phyloP scores from a whole-genome alignment of 2,329 filamentous ascomycete genomes.

The Neonectria neomacrospora region DNA sequence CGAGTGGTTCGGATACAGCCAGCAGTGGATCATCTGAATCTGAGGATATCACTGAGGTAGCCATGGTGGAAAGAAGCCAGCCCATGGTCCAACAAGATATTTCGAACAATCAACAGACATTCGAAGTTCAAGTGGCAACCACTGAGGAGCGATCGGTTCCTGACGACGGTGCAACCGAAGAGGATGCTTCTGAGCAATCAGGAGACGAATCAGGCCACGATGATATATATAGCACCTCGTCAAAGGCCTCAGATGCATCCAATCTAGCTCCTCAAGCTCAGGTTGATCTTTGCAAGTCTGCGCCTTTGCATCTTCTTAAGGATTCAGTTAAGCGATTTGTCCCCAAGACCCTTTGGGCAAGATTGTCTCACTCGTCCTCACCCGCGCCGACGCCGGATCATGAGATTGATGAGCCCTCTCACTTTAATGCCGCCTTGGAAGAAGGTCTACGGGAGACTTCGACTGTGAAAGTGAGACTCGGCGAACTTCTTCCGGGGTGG shows the following conservation, averaged over 20 bases:
- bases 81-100: not conserved
- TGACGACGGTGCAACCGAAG: not conserved
- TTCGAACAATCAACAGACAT: not conserved
- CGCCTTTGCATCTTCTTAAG: slow-evolving; percentile 31
- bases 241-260: slow-evolving; percentile 1
- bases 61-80: not conserved
- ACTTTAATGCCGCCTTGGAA: not conserved
- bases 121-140: not conserved
- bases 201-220: not conserved
- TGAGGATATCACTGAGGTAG: not conserved
- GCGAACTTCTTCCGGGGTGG: not conserved
- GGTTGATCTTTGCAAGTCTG: not conserved
- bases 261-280: not conserved
- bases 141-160: not conserved
- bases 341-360: slow-evolving; percentile 42
- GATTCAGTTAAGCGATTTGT: slow-evolving; percentile 39
- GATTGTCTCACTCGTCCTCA: slow-evolving; percentile 26
- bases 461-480: not conserved
- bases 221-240: not conserved
- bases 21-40: not conserved
- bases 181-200: not conserved
- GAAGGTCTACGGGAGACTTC: not conserved
- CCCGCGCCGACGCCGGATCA: not conserved
- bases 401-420: not conserved
- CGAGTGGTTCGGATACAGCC: slow-evolving; percentile 1